A percentile compares a stretch with the other conserved stretches of the same genome.
Conservation (phyloP, 179 eudicot species). For the Spergularia azorica region DNA sequence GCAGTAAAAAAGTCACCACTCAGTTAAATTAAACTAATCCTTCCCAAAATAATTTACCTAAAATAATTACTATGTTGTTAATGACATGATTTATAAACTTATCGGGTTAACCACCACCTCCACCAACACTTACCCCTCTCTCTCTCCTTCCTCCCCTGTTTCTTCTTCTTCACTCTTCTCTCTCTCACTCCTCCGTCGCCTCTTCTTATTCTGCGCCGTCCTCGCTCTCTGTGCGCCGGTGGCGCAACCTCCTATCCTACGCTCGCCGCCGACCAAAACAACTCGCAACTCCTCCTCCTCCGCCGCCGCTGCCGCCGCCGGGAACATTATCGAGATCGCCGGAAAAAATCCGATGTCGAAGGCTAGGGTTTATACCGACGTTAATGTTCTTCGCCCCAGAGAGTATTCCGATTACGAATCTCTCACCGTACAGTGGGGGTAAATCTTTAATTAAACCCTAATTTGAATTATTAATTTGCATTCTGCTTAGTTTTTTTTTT, state of each 20-base stretch:
- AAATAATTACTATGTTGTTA: neutral
- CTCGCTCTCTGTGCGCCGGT: conserved; percentile 44
- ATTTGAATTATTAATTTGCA: no score
- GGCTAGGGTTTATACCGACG: conserved; percentile 45
- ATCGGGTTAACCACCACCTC: neutral
- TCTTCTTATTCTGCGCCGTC: conserved; percentile 39
- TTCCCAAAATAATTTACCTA: no score
- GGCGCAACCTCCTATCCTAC: conserved; percentile 35
- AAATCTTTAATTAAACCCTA: conserved; percentile 1
- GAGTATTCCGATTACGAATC: conserved; percentile 55
- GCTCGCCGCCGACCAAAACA: conserved; percentile 23
- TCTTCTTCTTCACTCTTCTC: conserved; percentile 26
- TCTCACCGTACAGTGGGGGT: conserved; percentile 57
- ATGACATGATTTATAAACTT: conserved; percentile 32
- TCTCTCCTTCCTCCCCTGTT: neutral
- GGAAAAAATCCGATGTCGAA: conserved; percentile 32
- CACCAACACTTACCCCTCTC: neutral
- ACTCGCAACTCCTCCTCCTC: neutral
- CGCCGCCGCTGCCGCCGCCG: neutral
- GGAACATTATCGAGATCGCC: conserved; percentile 17
- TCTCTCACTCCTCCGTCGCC: conserved; percentile 25
- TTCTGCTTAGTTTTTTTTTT: neutral
- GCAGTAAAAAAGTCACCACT: no score
- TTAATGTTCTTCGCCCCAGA: conserved; percentile 45
- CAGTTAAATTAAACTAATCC: no score